These are phyloP conservation scores for Phytophthora ramorum DNA, from an alignment of 352 stramenopile species.

Conservation along the genomic window DNA sequence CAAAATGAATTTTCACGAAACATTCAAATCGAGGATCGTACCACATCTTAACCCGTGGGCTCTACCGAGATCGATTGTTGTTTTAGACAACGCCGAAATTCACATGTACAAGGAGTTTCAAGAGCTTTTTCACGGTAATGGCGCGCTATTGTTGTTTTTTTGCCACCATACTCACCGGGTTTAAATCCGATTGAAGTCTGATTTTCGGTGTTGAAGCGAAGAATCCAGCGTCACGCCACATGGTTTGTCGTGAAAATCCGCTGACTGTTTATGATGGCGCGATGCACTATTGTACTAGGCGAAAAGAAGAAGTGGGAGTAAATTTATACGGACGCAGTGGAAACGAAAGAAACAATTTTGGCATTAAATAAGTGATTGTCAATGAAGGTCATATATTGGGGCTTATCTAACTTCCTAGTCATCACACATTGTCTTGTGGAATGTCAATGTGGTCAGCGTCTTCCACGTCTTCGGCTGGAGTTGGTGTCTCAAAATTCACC, in stretches of 20 bases:
- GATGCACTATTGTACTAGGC: neutral
- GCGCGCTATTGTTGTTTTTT: conserved; percentile 7
- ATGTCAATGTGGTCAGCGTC: neutral
- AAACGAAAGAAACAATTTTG: neutral
- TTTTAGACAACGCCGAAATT: conserved; percentile 34
- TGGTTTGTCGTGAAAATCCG: neutral
- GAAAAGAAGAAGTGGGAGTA: neutral
- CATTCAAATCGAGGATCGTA: conserved; percentile 8
- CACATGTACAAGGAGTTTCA: too few species aligned
- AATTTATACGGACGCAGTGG: neutral
- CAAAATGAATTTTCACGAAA: conserved; percentile 24
- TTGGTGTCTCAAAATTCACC: neutral
- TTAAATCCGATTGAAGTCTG: conserved; percentile 8
- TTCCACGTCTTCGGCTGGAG: neutral
- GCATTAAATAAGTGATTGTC: neutral
- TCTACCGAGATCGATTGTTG: conserved; percentile 20
- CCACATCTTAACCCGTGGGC: conserved; percentile 27
- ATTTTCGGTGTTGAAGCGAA: conserved; percentile 11
- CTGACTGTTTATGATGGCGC: neutral
- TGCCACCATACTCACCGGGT: conserved; percentile 1
- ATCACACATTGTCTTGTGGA: neutral
- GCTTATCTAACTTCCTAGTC: neutral
- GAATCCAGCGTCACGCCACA: conserved; percentile 4
- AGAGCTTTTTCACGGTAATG: conserved; percentile 6
- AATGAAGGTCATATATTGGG: neutral